phyloP scores from a whole-genome alignment of 2,329 filamentous ascomycete species.

The Stagonosporopsis chrysanthemi region DNA sequence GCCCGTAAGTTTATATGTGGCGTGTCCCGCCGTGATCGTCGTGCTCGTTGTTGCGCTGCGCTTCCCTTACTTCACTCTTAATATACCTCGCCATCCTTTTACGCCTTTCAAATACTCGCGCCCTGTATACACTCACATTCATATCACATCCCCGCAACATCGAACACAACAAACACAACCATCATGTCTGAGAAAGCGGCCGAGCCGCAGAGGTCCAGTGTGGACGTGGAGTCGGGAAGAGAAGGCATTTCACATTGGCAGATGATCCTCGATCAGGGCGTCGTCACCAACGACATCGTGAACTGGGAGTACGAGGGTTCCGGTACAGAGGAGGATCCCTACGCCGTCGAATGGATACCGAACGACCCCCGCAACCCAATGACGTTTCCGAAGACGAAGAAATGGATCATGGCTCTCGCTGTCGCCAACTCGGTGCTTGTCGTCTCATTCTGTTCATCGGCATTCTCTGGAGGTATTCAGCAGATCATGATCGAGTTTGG shows the following conservation, averaged over 20 bases:
- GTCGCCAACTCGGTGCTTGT: slow-evolving; percentile 54
- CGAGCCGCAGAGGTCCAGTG: slow-evolving; percentile 22
- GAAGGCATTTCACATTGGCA: slow-evolving; percentile 47
- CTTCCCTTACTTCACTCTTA: slow-evolving; percentile 15
- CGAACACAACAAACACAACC: background rate
- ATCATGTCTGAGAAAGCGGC: slow-evolving; percentile 31
- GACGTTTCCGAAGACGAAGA: slow-evolving; percentile 49
- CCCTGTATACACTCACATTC: background rate
- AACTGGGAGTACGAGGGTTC: slow-evolving; percentile 53
- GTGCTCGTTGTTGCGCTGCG: slow-evolving; percentile 3
- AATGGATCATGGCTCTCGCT: slow-evolving; percentile 52
- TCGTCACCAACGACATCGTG: slow-evolving; percentile 47
- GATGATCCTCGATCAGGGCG: slow-evolving; percentile 48
- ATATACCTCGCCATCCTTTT: background rate
- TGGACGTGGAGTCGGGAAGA: slow-evolving; percentile 45
- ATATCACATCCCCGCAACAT: slow-evolving; percentile 9
- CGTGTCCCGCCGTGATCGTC: slow-evolving; percentile 19
- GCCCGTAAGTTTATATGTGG: slow-evolving; percentile 18
- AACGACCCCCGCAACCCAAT: slow-evolving; percentile 57
- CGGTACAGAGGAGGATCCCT: slow-evolving; percentile 55
- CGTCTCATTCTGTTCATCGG: slow-evolving; percentile 54
- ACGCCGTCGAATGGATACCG: slow-evolving; percentile 56
- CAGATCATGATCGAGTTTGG: slow-evolving; percentile 51
- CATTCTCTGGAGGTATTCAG: slow-evolving; percentile 50
- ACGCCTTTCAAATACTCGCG: slow-evolving; percentile 4